These are phyloP conservation scores for Cutaneotrichosporon curvatum DNA, from an alignment of 1,284 basidiomycete species.

Conservation along the genomic window DNA sequence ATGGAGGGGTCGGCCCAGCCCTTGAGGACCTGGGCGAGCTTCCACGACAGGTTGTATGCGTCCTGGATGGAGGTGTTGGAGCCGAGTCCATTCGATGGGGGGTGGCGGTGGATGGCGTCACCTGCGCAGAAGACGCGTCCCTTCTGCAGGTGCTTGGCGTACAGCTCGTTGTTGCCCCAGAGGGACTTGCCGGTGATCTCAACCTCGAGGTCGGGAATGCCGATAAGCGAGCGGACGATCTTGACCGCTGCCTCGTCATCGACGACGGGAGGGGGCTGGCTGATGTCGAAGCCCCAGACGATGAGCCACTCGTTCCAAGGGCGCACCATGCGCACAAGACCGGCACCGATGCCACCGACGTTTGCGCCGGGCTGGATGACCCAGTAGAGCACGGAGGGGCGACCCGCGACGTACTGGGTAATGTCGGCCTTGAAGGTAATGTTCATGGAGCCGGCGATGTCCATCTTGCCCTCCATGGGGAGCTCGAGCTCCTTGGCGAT, in stretches of 20 bases:
- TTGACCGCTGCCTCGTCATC: conserved; percentile 7
- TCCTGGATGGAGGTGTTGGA: conserved; percentile 18
- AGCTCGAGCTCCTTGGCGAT: conserved; percentile 11
- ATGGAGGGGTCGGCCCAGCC: conserved; percentile 8
- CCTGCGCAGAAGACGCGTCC: conserved; percentile 15
- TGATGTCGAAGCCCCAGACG: conserved; percentile 15
- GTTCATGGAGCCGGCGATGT: conserved; percentile 17
- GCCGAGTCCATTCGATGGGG: conserved; percentile 14
- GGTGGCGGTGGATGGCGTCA: conserved; percentile 17
- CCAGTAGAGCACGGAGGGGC: conserved; percentile 15
- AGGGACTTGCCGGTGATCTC: conserved; percentile 16
- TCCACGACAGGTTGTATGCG: conserved; percentile 17
- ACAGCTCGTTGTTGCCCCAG: conserved; percentile 17
- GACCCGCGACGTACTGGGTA: conserved; percentile 4
- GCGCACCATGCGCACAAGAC: conserved; percentile 15
- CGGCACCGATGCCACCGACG: conserved; percentile 14
- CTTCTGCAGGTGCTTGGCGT: conserved; percentile 11
- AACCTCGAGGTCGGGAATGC: conserved; percentile 15
- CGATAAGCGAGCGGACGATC: conserved; percentile 12
- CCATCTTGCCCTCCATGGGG: conserved; percentile 12
- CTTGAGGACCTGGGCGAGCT: conserved; percentile 9
- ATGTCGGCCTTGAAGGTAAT: conserved; percentile 18
- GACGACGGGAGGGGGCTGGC: conserved; percentile 7
- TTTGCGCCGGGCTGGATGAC: conserved; percentile 17
- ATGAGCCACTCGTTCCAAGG: conserved; percentile 18